Base-by-base conservation (phyloP, 768 basidiomycete genomes). In the Phlebiopsis flavidoalba region DNA sequence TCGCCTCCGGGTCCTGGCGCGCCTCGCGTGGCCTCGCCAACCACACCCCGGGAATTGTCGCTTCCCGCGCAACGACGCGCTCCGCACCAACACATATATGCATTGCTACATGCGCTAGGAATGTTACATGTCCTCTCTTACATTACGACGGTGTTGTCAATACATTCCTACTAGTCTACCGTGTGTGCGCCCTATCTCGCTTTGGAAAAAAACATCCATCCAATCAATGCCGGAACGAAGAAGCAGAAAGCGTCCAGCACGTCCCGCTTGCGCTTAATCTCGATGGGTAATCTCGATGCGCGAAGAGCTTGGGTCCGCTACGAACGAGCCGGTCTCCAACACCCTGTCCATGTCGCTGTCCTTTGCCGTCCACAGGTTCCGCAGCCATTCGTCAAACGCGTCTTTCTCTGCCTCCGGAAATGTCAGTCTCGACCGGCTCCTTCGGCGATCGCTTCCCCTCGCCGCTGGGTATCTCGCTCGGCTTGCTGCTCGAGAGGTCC, bases 321-420 rank as follows among this genome's bases (percentile, higher is more conserved):
- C 74, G 58, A 89, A 83, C 3, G 76, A 72, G 7, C 81, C 82
- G 0, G 74, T 77, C 49, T 81, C 75, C 55, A 83, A 80, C 71
- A 87, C 96, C 51, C 69, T 73, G n/a, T 83, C 82, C 71, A 98
- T 84, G 55, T 85, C 77, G 51, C 75, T 74, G 72, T 99, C 97
- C 74, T 99, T 98, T 68, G 88, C 85, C 45, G 74, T 73, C 95
- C 96, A 99, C 58, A 91, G 70, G 46, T 80, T 76, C 63, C 89
- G 75, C 57, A 98, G 74, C 97, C 97, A 99, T 12, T 73, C 50
- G 65, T 95, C 93, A 69, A 99, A 99, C 24, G 63, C 59, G 22
- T 72, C 70, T 37, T 69, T 72, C 46, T 79, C 74, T 5, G 63
- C 65, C 56, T 73, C n/a, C 69, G 19, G 68, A 69, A 7, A 69